Conservation (phyloP, 805 yeast genomes). For the Saccharomyces paradoxus region DNA sequence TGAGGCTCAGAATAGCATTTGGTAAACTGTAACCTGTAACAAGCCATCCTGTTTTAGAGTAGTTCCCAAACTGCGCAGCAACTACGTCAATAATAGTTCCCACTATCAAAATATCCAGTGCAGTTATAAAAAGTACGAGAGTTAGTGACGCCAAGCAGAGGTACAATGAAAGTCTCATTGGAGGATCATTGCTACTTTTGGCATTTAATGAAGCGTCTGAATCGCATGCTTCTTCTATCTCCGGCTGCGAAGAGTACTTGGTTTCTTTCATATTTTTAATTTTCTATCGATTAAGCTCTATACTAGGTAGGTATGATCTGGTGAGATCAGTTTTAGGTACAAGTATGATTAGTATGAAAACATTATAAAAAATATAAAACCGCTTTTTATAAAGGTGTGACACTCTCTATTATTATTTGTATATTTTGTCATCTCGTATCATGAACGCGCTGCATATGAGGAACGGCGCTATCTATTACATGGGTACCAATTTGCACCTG, state of each 20-base stretch:
- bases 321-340: background rate
- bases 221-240: background rate
- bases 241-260: background rate
- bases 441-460: no score
- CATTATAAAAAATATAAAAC: no score
- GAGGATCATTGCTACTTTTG: background rate
- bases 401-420: no score
- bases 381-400: no score
- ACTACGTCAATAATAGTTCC: constrained; percentile 43
- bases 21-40: constrained; percentile 48
- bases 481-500: background rate
- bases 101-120: constrained; percentile 55
- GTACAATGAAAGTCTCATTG: background rate
- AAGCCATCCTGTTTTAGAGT: constrained; percentile 51
- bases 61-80: constrained; percentile 41
- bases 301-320: background rate
- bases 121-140: constrained; percentile 30
- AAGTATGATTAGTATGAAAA: no score
- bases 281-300: background rate
- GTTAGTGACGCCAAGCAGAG: constrained; percentile 9
- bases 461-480: no score
- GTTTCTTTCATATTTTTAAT: background rate
- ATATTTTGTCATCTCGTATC: no score
- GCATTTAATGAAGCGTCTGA: background rate
- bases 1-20: constrained; percentile 43